These are phyloP conservation scores for Vigna hirtella DNA, from an alignment of 306 rosid species.

Conservation along the genomic window DNA sequence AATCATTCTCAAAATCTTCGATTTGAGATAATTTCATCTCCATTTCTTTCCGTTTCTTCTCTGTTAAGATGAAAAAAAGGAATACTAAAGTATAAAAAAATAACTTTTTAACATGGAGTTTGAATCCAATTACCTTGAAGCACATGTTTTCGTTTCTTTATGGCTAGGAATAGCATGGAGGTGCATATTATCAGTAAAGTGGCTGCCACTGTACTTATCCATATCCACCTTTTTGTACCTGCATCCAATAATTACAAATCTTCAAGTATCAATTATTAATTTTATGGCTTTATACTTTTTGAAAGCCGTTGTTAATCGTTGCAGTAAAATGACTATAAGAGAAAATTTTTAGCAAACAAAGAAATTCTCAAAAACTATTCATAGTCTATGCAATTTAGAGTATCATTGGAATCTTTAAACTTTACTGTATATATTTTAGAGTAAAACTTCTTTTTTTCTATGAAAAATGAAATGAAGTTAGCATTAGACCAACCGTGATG, in stretches of 20 bases:
- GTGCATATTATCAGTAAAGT: not conserved
- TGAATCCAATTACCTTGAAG: not conserved
- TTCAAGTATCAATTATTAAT: no score
- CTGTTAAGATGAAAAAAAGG: not conserved
- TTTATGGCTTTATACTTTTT: not conserved
- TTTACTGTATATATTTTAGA: no score
- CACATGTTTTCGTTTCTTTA: not conserved
- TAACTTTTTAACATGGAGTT: not conserved
- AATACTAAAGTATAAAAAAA: not conserved
- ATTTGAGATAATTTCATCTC: not conserved
- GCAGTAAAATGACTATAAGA: no score
- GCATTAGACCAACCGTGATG: not conserved
- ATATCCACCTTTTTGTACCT: slow-evolving; percentile 36
- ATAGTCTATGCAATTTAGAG: no score
- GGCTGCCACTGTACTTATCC: not conserved
- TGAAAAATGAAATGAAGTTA: not conserved
- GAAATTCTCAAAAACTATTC: no score
- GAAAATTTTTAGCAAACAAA: no score
- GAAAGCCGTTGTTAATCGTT: not conserved
- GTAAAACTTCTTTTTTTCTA: no score
- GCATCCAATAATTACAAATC: not conserved
- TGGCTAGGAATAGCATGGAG: not conserved
- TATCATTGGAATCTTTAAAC: no score
- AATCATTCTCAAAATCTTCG: not conserved
- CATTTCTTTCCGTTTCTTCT: not conserved